Base-by-base conservation (phyloP, 257 asterid species). In the Plectranthus barbatus region DNA sequence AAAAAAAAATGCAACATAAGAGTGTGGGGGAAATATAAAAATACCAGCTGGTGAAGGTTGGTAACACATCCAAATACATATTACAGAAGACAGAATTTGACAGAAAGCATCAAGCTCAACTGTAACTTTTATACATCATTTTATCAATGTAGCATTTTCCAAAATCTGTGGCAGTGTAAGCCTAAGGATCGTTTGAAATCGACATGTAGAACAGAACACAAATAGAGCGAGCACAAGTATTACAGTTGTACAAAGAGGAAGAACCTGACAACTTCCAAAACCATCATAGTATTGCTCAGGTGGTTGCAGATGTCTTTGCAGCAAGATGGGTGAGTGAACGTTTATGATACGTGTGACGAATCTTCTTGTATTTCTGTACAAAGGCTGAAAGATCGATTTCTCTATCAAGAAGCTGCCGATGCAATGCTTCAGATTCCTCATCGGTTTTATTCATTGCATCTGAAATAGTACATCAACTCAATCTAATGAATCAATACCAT, bases 301-400 rank as follows among this genome's bases (percentile, higher is more conserved):
- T 66, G 37, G 76, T 68, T 37, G 79, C 46, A 53, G 92, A 74
- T 53, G 97, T 84, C 81, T 80, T 93, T 45, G 91, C 96, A 37
- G 97, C 91, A 77, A 90, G 92, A 65, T 84, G 96, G 26, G 89
- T 85, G 14, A 93, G 89, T n/a, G 97, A 83, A 0, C 90, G 88
- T 56, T 71, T 90, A 54, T 93, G 97, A 73, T 80, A 87, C 1
- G 84, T 75, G 49, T 64, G 20, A 6, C 95, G 87, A 78, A 85
- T 66, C 81, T 87, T 93, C 90, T 85, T 93, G 80, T 85, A 87
- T 72, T 87, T 93, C 62, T 84, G 95, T 23, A 87, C 79, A 40
- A 87, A 93, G 17, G 88, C 70, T 45, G 88, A 13, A 23, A 82
- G 82, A 72, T 93, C 97, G 7, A 75, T 81, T 76, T 90, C 96